Evolutionary conservation across 2,329 filamentous ascomycete species (phyloP), one percentile per base, ranked within the genome.

Genomic region (Lecanicillium sp.): DNA sequence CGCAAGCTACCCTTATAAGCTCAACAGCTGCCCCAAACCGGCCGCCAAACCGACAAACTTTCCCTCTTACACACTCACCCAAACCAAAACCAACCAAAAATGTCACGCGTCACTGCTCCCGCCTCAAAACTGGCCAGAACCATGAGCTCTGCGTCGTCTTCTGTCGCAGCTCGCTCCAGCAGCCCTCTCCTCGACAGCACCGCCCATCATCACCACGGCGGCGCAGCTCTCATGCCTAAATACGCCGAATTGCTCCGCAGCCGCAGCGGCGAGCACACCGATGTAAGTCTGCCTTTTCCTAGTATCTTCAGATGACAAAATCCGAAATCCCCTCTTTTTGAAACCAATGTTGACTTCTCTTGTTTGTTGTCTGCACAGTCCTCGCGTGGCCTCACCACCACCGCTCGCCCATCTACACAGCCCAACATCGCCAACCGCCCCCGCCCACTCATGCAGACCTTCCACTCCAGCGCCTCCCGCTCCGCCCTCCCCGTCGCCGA

Each of bases 361-460:
- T n/a, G n/a, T n/a, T n/a, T n/a, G n/a, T n/a, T n/a, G n/a, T n/a
- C n/a, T n/a, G n/a, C 8, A 27, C 34, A 55, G 43, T 49, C 58
- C 47, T 51, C 60, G 40, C 66, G 68, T 43, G 52, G 55, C 50
- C 58, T 71, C 45, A 64, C 64, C 38, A 69, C 67, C 43, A 59
- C 64, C 40, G 68, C 71, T 52, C 66, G 68, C 38, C 68, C 69
- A 35, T 64, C 63, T 8, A 62, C 65, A 17, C 62, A 63, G 40
- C 63, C 64, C 44, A 59, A 67, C 43, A 55, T 65, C 49, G 48
- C 60, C 54, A 57, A 60, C 52, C 67, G 66, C 47, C 59, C 60
- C 42, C 61, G 71, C 51, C 76, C 75, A 29, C 60, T 80, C 40
- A 80, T 81, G 76, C 77, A 81, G 61, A 74, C 71, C 52, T 80